phyloP scores from a whole-genome alignment of 139 green algal species.

The Eudorina sp. region DNA sequence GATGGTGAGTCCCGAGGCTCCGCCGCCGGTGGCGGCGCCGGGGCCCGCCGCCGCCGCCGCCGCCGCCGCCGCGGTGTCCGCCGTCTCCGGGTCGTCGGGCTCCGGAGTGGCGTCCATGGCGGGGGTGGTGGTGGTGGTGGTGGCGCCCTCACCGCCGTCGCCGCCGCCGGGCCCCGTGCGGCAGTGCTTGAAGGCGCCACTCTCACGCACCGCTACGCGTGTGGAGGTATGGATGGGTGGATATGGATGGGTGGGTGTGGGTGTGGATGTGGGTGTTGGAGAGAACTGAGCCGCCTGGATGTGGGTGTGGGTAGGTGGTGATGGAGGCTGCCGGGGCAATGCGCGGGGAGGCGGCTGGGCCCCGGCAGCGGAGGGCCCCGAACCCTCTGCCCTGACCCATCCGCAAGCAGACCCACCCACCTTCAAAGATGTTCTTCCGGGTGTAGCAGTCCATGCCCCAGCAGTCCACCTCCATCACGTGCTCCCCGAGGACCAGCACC shows the following conservation, averaged over 20 bases:
- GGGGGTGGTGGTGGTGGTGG: background rate
- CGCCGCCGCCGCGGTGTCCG: background rate
- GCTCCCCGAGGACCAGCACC: constrained; percentile 63
- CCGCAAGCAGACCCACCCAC: constrained; percentile 44
- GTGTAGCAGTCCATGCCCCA: constrained; percentile 94
- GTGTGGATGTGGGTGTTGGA: too few species aligned
- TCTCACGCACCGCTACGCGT: constrained; percentile 57
- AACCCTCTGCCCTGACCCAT: background rate
- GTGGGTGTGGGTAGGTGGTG: too few species aligned
- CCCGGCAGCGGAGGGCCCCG: too few species aligned
- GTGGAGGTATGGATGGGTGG: too few species aligned
- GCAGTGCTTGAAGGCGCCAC: constrained; percentile 56
- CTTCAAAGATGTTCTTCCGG: constrained; percentile 83
- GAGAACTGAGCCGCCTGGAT: too few species aligned
- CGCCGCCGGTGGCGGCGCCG: background rate
- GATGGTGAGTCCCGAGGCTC: too few species aligned
- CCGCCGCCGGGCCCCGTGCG: too few species aligned
- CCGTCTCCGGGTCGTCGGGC: background rate
- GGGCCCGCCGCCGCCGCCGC: background rate
- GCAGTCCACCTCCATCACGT: constrained; percentile 82
- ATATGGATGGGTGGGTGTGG: too few species aligned
- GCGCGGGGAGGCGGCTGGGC: too few species aligned
- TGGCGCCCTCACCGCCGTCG: constrained; percentile 6
- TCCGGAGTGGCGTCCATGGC: background rate
- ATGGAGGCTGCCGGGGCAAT: too few species aligned